Evolutionary conservation across 495 filamentous ascomycete genomes (phyloP).

Genomic region (Apiosordaria backusii): DNA sequence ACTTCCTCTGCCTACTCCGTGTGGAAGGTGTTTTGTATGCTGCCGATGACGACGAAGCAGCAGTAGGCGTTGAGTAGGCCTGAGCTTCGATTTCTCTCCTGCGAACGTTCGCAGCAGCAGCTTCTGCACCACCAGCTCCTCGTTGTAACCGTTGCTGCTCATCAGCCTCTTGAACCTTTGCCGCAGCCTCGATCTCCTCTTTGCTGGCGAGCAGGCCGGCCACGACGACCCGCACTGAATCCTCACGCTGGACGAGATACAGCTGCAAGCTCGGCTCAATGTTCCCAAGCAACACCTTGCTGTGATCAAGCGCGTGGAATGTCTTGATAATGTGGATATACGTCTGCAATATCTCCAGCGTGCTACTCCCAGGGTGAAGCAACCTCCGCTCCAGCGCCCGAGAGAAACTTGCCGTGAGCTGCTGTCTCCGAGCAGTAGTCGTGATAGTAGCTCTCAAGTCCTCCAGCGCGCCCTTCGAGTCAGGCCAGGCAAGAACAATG

Average conservation of each 20-base stretch:
- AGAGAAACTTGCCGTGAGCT: slow-evolving; percentile 69
- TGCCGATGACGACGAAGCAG: background rate
- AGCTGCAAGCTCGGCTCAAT: slow-evolving; percentile 77
- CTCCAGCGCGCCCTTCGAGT: slow-evolving; percentile 74
- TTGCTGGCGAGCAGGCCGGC: slow-evolving; percentile 74
- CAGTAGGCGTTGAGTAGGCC: background rate
- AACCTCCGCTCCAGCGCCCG: slow-evolving; percentile 64
- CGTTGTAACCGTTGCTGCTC: slow-evolving; percentile 29
- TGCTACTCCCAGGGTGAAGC: slow-evolving; percentile 84
- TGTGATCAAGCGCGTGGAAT: slow-evolving; percentile 84
- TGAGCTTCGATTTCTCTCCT: background rate
- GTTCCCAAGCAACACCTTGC: slow-evolving; percentile 83
- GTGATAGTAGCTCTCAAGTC: slow-evolving; percentile 60
- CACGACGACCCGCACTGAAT: slow-evolving; percentile 85
- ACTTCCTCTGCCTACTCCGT: background rate
- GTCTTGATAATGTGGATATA: slow-evolving; percentile 92
- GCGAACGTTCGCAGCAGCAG: background rate
- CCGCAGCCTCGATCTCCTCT: slow-evolving; percentile 37
- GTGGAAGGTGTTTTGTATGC: background rate
- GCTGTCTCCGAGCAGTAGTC: slow-evolving; percentile 53
- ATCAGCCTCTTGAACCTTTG: slow-evolving; percentile 29
- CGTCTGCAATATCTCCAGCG: slow-evolving; percentile 78
- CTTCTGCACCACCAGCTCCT: slow-evolving; percentile 5
- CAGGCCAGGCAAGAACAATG: slow-evolving; percentile 80
- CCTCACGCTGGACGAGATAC: slow-evolving; percentile 90